Percentiles rank a stretch among this genome's conserved stretches.
Evolutionary conservation across 805 yeast genomes (phyloP).

Genomic region (Priceomyces fermenticarens): DNA sequence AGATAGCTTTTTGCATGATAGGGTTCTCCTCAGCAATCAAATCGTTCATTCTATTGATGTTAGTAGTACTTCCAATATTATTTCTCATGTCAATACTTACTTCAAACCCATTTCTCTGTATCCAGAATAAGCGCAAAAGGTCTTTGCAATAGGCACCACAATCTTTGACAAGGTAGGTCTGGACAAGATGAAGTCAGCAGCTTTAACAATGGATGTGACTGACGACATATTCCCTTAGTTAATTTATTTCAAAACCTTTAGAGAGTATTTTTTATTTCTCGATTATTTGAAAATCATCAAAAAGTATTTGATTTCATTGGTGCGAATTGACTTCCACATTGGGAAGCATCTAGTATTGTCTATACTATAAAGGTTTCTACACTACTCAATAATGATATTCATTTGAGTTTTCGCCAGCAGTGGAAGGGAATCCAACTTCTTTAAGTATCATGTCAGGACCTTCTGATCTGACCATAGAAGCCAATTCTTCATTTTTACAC

Average conservation of each 20-base stretch:
- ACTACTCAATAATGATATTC: slow-evolving; percentile 57
- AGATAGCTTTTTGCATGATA: slow-evolving; percentile 78
- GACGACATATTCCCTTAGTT: slow-evolving; percentile 47
- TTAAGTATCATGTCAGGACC: slow-evolving; percentile 54
- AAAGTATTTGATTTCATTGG: neutral
- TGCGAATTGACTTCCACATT: slow-evolving; percentile 18
- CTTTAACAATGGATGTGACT: slow-evolving; percentile 66
- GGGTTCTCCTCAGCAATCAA: slow-evolving; percentile 85
- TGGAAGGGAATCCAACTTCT: slow-evolving; percentile 65
- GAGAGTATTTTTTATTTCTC: neutral
- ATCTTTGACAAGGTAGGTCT: slow-evolving; percentile 76
- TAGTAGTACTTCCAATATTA: slow-evolving; percentile 8
- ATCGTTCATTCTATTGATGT: slow-evolving; percentile 66
- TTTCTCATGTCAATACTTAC: slow-evolving; percentile 20
- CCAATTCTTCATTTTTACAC: slow-evolving; percentile 63
- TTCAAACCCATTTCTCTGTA: slow-evolving; percentile 93
- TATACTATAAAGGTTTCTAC: neutral
- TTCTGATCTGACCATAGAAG: slow-evolving; percentile 42
- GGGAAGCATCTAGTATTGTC: slow-evolving; percentile 11
- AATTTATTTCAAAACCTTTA: neutral
- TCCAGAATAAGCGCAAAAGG: slow-evolving; percentile 73
- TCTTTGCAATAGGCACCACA: slow-evolving; percentile 75
- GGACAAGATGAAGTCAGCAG: slow-evolving; percentile 75
- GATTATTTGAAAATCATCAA: neutral
- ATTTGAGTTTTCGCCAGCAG: slow-evolving; percentile 53